Percentiles rank a stretch among this genome's conserved stretches.
Conservation (phyloP, 805 yeast genomes). For the Yamadazyma sp. region DNA sequence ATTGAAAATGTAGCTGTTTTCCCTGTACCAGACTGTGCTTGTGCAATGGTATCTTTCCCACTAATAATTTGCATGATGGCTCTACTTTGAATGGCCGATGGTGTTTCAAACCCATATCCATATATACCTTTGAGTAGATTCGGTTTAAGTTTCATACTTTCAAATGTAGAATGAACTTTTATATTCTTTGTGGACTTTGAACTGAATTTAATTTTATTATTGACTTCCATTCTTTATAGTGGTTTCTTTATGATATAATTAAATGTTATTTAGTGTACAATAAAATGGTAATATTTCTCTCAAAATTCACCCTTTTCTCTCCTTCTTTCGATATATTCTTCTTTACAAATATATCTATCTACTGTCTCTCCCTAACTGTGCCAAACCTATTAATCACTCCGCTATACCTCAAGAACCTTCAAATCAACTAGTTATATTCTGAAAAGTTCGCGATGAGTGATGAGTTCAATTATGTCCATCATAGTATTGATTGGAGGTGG, state of each 20-base stretch:
- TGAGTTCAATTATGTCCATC: constrained; percentile 13
- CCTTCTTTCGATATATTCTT: too few relatives aligned
- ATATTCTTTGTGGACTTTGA: constrained; percentile 49
- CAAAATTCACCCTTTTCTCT: too few relatives aligned
- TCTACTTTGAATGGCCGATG: constrained; percentile 96
- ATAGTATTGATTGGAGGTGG: constrained; percentile 61
- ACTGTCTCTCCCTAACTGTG: too few relatives aligned
- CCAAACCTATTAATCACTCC: too few relatives aligned
- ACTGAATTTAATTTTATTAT: constrained; percentile 17
- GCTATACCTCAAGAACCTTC: too few relatives aligned
- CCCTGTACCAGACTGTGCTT: constrained; percentile 99
- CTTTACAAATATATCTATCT: too few relatives aligned
- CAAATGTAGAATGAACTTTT: constrained; percentile 47
- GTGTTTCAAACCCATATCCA: constrained; percentile 92
- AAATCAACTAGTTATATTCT: too few relatives aligned
- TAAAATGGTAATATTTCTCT: too few relatives aligned
- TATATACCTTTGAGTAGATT: constrained; percentile 54
- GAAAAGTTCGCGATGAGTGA: constrained; percentile 12
- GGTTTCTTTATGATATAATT: not conserved
- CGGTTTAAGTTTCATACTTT: constrained; percentile 40
- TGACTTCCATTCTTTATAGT: constrained; percentile 8
- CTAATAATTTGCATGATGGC: constrained; percentile 93
- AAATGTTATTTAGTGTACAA: too few relatives aligned
- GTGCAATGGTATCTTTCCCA: constrained; percentile 95
- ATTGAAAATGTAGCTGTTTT: constrained; percentile 98